Evolutionary conservation across 1,139 yeast genomes (phyloP), one percentile per base, ranked within the genome.

Genomic region (Geotrichum reessii): DNA sequence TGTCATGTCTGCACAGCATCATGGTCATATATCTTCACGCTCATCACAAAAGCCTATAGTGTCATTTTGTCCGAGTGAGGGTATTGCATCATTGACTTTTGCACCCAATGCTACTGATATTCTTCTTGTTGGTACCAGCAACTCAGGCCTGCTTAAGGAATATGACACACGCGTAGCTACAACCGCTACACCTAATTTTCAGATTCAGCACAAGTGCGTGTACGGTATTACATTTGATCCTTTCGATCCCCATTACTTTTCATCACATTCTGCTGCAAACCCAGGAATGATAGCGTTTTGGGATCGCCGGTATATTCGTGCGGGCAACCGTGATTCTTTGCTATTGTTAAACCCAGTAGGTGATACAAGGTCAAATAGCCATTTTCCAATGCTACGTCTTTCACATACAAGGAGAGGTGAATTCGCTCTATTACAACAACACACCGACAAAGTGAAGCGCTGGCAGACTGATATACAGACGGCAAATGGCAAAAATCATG

Each of bases 211-310:
- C 0, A 83, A 86, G 65, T 82, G 88, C 63, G 84, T 92, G 0
- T 77, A 82, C 64, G 88, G 88, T 12, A 78, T 92, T 52, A 78
- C 81, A 8, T 76, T 86, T 47, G 93, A 89, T 67, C 93, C 87
- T 2, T 83, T 84, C 66, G 78, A 81, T 61, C 79, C 79, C 46
- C 78, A 82, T 71, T 79, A 82, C 63, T 88, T 90, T 71, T 83
- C 44, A 19, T 37, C 44, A n/a, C 21, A 89, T 47, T 84, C 95
- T 0, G 82, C 81, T 63, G 82, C 90, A 56, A 97, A 90, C 65
- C 95, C 88, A 67, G 96, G 97, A 1, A 82, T 95, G 0, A 74
- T 91, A 59, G 85, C 93, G 0, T 78, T 91, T 14, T 92, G 96
- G 95, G 98, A 92, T 70, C 79, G 95, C 61, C 78, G 97, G 61